Base-by-base conservation (phyloP, 208 protist genomes). In the Endotrypanum monterogeii region DNA sequence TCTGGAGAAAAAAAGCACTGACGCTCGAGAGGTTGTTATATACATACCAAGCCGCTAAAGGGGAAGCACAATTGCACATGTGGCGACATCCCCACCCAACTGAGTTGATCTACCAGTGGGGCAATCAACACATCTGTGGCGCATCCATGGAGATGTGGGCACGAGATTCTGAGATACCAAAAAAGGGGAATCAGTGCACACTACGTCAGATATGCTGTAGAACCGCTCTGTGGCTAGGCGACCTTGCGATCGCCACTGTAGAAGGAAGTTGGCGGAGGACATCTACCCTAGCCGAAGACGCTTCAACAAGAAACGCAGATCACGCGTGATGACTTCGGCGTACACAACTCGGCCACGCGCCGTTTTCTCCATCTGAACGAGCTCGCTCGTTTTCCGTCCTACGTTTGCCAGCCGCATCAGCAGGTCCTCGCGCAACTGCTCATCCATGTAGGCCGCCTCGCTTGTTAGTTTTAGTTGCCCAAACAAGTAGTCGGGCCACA, bases 371-470 rank as follows among this genome's bases (percentile, higher is more conserved):
- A 78, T 67, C 11, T 69, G 54, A 16, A 82, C 32, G 58, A 90
- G 74, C 28, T 90, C 86, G 11, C 68, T 20, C 16, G 67, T 7
- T 57, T 90, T 90, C 12, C n/a, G 63, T n/a, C 56, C 54, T 35
- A 90, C 55, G 65, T 76, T 51, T 18, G 58, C 48, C 6, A 88
- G 60, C 8, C 86, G 79, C 61, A 63, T 61, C 46, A 73, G 41
- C 7, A 90, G 78, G 30, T 82, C 44, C 44, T 50, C 67, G 46
- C 72, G 71, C 35, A 88, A 69, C 32, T 67, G 79, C 5, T 65
- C 51, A 41, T 90, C 86, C 80, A 88, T 86, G 66, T 86, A 80
- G 11, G 56, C 41, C 6, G 69, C 76, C 68, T 87, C 73, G 55
- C 63, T 71, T 12, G n/a, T 62, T 51, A 90, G 76, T 46, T 70